A percentile compares a stretch with the other conserved stretches of the same genome.
Conservation (phyloP, 2,329 filamentous ascomycete genomes). For the Fusarium sp. region DNA sequence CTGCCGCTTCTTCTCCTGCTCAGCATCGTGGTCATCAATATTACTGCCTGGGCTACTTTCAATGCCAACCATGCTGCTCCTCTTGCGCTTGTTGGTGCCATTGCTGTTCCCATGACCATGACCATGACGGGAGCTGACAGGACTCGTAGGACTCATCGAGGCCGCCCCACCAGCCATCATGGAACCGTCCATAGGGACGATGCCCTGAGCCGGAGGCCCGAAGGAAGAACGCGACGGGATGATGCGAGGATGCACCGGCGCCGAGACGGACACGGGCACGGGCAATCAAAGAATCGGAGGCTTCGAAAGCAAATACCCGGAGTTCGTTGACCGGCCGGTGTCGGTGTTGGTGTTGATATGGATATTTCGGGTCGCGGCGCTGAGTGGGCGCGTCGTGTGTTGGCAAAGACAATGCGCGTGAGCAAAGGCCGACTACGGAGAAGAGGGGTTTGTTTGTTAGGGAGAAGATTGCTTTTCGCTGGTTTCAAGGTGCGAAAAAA, state of each 20-base stretch:
- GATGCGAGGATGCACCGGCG: slow-evolving; percentile 21
- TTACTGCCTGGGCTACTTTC: slow-evolving; percentile 72
- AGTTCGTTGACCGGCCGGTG: slow-evolving; percentile 42
- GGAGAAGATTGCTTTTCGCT: slow-evolving; percentile 41
- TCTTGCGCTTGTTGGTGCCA: slow-evolving; percentile 67
- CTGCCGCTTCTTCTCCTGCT: slow-evolving; percentile 71
- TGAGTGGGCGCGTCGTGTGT: slow-evolving; percentile 43
- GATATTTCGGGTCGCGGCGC: slow-evolving; percentile 38
- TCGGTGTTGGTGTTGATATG: slow-evolving; percentile 45
- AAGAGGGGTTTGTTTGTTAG: slow-evolving; percentile 43
- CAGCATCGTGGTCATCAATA: slow-evolving; percentile 65
- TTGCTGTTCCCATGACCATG: slow-evolving; percentile 57
- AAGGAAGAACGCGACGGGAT: slow-evolving; percentile 22
- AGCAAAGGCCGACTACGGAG: slow-evolving; percentile 51
- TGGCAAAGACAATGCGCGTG: slow-evolving; percentile 41
- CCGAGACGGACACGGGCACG: slow-evolving; percentile 25
- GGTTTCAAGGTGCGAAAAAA: slow-evolving; percentile 35
- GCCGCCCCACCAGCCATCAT: slow-evolving; percentile 60
- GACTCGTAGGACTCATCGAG: slow-evolving; percentile 67
- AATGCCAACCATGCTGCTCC: slow-evolving; percentile 61
- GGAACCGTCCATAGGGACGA: slow-evolving; percentile 59
- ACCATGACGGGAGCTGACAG: slow-evolving; percentile 63
- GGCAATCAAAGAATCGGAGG: slow-evolving; percentile 23
- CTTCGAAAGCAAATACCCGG: slow-evolving; percentile 14
- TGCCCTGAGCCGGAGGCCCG: slow-evolving; percentile 33